Base-by-base conservation (phyloP, 2,329 filamentous ascomycete genomes). In the Paecilomyces sp. region DNA sequence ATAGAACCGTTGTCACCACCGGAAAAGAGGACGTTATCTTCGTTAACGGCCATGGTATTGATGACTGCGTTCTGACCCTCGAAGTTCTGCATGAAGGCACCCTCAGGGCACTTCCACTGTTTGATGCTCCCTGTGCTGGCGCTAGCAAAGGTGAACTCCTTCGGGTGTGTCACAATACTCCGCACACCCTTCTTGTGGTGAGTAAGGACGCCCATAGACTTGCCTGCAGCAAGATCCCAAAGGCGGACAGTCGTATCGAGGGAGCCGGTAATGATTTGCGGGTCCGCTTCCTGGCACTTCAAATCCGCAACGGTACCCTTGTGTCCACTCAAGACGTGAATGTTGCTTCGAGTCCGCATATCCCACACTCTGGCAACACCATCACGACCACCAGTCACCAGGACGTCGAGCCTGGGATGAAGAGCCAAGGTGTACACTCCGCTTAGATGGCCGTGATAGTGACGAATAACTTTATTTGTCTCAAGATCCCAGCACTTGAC, bases 401-500 rank as follows among this genome's bases (percentile, higher is more conserved):
- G 83, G 0, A 99, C 90, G 69, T 99, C 94, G 5, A 99, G 83
- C 0, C 92, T 96, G 0, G 94, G 94, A 72, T 99, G 94, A n/a
- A 99, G 80, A 2, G 90, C 85, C 5, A 99, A 81, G 0, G 92
- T 92, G 77, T 99, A 99, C 3, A 99, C 94, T 64, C 94, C 94
- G 67, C 91, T 96, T 24, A 99, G 80, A 77, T 99, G 94, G 18
- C 95, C 95, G 74, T 99, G 94, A 74, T 97, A 99, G 76, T 97
- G 92, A 47, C 93, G 86, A 71, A 97, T 97, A 61, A 99, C 94
- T 76, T 97, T 97, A 80, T 99, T 99, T n/a, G 93, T 97, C 76
- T 99, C 94, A 65, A 99, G 79, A 79, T 99, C 94, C 94, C 94
- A 99, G 78, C 94, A 99, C 77, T 99, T 99, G 63, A 99, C 94